Percentiles rank a stretch among this genome's conserved stretches.
These are phyloP conservation scores for Penicillium dipodomyicola DNA, from an alignment of 495 filamentous ascomycete genomes.

Conservation along the genomic window DNA sequence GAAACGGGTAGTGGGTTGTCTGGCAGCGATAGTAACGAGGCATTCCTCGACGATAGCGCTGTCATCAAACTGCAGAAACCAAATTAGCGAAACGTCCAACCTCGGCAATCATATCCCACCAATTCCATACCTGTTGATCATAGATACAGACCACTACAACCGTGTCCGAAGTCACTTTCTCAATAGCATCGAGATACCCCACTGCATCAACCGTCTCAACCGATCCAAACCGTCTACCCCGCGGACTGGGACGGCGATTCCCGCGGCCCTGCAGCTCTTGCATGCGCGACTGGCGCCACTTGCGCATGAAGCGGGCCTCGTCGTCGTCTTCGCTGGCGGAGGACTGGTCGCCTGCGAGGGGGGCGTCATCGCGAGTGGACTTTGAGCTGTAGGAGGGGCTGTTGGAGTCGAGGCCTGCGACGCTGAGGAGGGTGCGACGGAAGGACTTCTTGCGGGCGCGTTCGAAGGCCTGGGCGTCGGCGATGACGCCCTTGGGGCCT, in stretches of 20 bases:
- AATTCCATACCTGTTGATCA: constrained; percentile 68
- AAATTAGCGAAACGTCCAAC: constrained; percentile 16
- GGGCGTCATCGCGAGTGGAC: constrained; percentile 42
- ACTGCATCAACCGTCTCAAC: constrained; percentile 83
- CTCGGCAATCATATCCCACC: not conserved
- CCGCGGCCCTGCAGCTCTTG: constrained; percentile 68
- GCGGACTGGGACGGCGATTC: constrained; percentile 57
- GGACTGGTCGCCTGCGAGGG: constrained; percentile 28
- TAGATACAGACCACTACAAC: constrained; percentile 95
- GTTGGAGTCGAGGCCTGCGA: constrained; percentile 31
- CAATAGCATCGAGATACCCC: constrained; percentile 92
- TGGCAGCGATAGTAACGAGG: constrained; percentile 65
- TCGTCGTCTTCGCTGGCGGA: constrained; percentile 61
- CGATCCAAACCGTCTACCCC: constrained; percentile 70
- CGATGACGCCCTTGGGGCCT: constrained; percentile 98
- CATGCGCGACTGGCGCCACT: constrained; percentile 78
- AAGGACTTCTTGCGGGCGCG: constrained; percentile 68
- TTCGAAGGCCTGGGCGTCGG: constrained; percentile 89
- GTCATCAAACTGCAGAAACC: constrained; percentile 61
- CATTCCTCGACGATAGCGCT: constrained; percentile 75
- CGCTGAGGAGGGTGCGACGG: constrained; percentile 46
- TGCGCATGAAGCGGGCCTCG: constrained; percentile 69
- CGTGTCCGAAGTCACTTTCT: constrained; percentile 76
- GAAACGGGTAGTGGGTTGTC: constrained; percentile 72
- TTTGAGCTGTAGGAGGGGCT: constrained; percentile 26